Conservation (phyloP, 805 yeast species). For the Kregervanrija fluxuum region DNA sequence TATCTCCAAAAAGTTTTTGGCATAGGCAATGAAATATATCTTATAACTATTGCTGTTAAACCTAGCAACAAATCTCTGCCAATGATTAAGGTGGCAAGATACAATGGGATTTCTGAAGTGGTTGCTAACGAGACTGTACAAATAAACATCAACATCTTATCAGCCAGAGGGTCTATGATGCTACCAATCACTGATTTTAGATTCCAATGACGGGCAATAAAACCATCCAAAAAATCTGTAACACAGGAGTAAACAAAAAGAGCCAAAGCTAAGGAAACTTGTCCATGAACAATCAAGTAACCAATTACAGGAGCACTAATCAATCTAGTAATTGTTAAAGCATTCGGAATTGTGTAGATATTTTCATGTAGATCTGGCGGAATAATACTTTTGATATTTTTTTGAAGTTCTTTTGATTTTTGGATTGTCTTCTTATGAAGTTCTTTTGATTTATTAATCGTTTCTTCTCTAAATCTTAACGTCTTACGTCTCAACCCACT, state of each 20-base stretch:
- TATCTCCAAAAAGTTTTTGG: conserved; percentile 68
- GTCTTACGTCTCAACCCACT: neutral
- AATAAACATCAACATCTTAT: conserved; percentile 80
- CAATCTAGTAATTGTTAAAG: conserved; percentile 77
- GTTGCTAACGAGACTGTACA: conserved; percentile 73
- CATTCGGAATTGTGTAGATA: conserved; percentile 78
- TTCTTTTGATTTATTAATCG: conserved; percentile 9
- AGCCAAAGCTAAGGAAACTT: conserved; percentile 57
- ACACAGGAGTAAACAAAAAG: conserved; percentile 79
- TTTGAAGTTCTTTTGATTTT: conserved; percentile 13
- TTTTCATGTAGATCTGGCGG: conserved; percentile 42
- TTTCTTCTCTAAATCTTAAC: conserved; percentile 1
- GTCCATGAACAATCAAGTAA: conserved; percentile 58
- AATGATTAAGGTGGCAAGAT: conserved; percentile 59
- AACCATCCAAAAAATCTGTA: conserved; percentile 91
- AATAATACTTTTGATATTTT: conserved; percentile 26
- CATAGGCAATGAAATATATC: conserved; percentile 66
- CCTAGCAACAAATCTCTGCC: conserved; percentile 80
- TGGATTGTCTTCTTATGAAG: conserved; percentile 11
- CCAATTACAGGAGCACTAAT: conserved; percentile 81
- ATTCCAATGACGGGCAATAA: conserved; percentile 73
- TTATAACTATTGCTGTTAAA: conserved; percentile 59
- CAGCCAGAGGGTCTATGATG: conserved; percentile 92
- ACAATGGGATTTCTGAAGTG: conserved; percentile 61
- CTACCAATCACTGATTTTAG: conserved; percentile 81